Evolutionary conservation across 352 stramenopile species (phyloP).

Genomic region (Phytophthora ohioensis): DNA sequence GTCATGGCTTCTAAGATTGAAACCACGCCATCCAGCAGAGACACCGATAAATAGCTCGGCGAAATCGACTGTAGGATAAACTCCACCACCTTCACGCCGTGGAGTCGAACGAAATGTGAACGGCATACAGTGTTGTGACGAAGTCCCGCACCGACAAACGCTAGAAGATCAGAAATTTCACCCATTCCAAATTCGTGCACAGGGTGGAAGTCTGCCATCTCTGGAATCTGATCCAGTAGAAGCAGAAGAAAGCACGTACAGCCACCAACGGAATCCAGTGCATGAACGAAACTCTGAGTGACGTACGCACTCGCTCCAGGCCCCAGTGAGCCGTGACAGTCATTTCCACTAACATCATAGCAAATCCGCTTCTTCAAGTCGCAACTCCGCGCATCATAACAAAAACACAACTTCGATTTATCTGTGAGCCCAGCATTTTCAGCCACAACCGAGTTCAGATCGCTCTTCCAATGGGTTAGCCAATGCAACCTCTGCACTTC

Average conservation of each 20-base stretch:
- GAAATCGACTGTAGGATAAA: slow-evolving; percentile 82
- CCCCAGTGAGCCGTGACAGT: slow-evolving; percentile 77
- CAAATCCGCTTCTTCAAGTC: slow-evolving; percentile 61
- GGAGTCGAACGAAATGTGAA: slow-evolving; percentile 75
- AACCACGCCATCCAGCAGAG: slow-evolving; percentile 67
- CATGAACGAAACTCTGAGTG: slow-evolving; percentile 70
- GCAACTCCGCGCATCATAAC: slow-evolving; percentile 81
- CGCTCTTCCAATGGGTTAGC: slow-evolving; percentile 80
- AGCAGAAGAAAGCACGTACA: slow-evolving; percentile 78
- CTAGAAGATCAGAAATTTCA: slow-evolving; percentile 71
- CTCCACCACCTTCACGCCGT: slow-evolving; percentile 79
- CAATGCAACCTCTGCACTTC: slow-evolving; percentile 82
- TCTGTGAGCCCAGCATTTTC: slow-evolving; percentile 71
- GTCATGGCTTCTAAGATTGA: slow-evolving; percentile 70
- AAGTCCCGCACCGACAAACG: slow-evolving; percentile 69
- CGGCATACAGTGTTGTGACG: slow-evolving; percentile 66
- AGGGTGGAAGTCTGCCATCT: slow-evolving; percentile 83
- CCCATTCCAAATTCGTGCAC: slow-evolving; percentile 71
- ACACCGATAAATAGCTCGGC: slow-evolving; percentile 70
- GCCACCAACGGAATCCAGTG: slow-evolving; percentile 73
- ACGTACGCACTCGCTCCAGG: slow-evolving; percentile 69
- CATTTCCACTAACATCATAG: slow-evolving; percentile 80
- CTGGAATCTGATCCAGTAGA: slow-evolving; percentile 78
- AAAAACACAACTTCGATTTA: slow-evolving; percentile 86
- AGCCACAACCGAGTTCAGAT: slow-evolving; percentile 62